A percentile compares a stretch with the other conserved stretches of the same genome.
These are phyloP conservation scores for Aspergillus candidus DNA, from an alignment of 2,329 filamentous ascomycete species.

Conservation along the genomic window DNA sequence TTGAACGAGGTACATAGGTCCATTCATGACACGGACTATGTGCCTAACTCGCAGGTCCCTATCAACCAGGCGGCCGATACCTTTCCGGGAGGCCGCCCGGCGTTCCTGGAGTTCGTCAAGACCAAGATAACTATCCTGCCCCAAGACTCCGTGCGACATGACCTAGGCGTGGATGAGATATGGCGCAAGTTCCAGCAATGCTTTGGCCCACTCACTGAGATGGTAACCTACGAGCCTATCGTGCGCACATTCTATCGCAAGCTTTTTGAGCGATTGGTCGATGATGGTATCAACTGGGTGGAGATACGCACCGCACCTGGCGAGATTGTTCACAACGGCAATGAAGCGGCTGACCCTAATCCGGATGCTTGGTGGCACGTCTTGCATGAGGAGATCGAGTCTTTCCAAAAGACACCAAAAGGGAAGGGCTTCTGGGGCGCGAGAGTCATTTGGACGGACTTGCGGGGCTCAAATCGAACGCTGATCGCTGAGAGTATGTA, in stretches of 20 bases:
- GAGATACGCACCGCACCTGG: conserved; percentile 67
- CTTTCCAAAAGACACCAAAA: conserved; percentile 63
- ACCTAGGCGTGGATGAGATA: conserved; percentile 74
- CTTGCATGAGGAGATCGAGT: conserved; percentile 67
- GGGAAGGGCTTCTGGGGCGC: conserved; percentile 76
- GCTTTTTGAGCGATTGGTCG: conserved; percentile 62
- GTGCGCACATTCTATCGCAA: conserved; percentile 66
- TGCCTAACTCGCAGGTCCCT: conserved; percentile 51
- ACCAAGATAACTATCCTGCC: conserved; percentile 63
- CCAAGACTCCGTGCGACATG: conserved; percentile 68
- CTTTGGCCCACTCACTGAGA: conserved; percentile 64
- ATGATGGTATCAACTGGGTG: conserved; percentile 75
- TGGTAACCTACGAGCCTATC: conserved; percentile 82
- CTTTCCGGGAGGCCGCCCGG: conserved; percentile 65
- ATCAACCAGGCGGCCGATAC: conserved; percentile 56
- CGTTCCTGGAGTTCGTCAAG: conserved; percentile 70
- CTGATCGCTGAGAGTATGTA: conserved; percentile 6
- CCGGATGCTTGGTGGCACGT: conserved; percentile 59
- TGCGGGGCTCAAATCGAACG: conserved; percentile 43
- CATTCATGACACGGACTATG: conserved; percentile 62
- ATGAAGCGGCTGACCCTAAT: conserved; percentile 60
- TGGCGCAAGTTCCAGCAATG: conserved; percentile 74
- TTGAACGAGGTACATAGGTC: conserved; percentile 39
- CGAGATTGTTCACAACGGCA: conserved; percentile 59
- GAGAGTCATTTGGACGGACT: conserved; percentile 72